phyloP scores from a whole-genome alignment of 2,329 filamentous ascomycete species.

The Bertia moriformis region DNA sequence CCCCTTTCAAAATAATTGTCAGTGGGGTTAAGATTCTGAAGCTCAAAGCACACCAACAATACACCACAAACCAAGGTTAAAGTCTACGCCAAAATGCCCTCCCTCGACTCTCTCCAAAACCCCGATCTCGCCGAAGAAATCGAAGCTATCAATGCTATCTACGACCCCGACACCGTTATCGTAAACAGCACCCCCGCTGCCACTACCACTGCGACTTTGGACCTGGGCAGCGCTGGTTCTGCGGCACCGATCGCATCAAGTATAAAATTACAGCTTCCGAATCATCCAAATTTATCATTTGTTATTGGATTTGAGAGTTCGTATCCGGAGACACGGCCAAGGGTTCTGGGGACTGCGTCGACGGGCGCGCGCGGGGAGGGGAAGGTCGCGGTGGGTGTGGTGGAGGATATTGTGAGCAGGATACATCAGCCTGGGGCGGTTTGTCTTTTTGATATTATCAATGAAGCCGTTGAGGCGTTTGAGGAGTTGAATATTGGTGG shows the following conservation, averaged over 20 bases:
- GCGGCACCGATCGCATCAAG: background rate
- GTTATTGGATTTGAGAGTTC: background rate
- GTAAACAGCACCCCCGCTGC: background rate
- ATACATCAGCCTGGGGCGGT: background rate
- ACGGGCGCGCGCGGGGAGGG: background rate
- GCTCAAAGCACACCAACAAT: no score
- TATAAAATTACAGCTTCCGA: background rate
- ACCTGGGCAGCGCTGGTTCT: background rate
- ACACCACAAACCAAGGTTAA: no score
- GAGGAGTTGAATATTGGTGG: background rate
- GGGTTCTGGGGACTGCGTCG: background rate
- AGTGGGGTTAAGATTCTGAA: no score
- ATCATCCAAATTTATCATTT: background rate
- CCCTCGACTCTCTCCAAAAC: background rate
- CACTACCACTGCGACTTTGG: background rate
- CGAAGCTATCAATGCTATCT: constrained; percentile 1
- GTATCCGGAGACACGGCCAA: background rate
- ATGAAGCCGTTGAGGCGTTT: background rate
- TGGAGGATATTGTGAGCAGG: background rate
- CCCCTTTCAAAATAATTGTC: no score
- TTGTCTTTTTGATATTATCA: background rate
- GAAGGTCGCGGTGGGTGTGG: background rate
- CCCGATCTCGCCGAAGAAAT: background rate
- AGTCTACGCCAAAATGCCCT: no score
- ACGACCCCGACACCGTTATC: background rate